Base-by-base conservation (phyloP, 225 moss, liverwort and hornwort species). In the Polytrichum commune region DNA sequence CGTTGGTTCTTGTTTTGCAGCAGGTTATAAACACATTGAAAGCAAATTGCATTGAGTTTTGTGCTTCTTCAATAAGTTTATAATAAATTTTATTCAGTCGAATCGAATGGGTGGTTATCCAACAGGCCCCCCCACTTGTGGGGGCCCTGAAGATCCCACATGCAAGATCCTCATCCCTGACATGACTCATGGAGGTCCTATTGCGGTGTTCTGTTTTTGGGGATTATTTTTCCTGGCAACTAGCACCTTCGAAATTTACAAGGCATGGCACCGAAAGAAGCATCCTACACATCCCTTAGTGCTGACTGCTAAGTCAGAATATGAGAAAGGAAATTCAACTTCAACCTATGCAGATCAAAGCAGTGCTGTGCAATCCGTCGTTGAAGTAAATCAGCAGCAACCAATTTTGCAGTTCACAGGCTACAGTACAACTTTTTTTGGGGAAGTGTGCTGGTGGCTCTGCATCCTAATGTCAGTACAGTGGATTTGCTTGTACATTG, bases 181-280 rank as follows among this genome's bases (percentile, higher is more conserved):
- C 55, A 85, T 80, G 81, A 79, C 76, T 6, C 85, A 90, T 66
- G 54, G 13, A 38, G 81, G 5, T 53, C 83, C 87, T 32, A 29
- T 90, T 62, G 78, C 57, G 61, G 85, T 92, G 71, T 90, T 90
- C 20, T 60, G 82, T 28, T 92, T 82, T 55, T 92, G 92, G 90
- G 72, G 82, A 35, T 38, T 90, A 54, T 87, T 82, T 18, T 64
- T 82, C 64, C 9, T 86, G 19, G 75, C 46, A 32, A 66, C 62
- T 62, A 18, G 20, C 29, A 71, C 62, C 65, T 90, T 88, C 80
- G 60, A 79, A 25, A 27, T 79, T 7, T 80, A 80, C 84, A 79
- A 82, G 46, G 61, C 75, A 68, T 10, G 46, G 71, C 69, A 80
- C 55, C 28, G 73, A 9, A 71, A 66, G 33, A 86, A 62, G 69